Base-by-base conservation (phyloP, 2,329 filamentous ascomycete genomes). In the Myrmaecium sp. region DNA sequence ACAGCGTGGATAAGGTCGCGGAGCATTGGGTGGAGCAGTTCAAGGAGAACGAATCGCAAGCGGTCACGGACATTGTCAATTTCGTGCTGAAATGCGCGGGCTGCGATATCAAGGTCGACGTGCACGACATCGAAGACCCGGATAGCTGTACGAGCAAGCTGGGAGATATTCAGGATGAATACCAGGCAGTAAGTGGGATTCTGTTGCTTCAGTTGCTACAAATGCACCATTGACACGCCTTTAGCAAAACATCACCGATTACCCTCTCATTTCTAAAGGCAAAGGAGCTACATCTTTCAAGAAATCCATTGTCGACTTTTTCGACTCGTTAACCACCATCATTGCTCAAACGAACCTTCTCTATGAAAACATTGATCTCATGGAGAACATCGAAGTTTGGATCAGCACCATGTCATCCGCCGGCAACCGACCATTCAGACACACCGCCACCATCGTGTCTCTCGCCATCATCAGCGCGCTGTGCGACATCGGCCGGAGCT, bases 311-410 rank as follows among this genome's bases (percentile, higher is more conserved):
- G 64, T 77, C 27, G 69, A 69, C 33, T 94, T 95, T 54, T 83
- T 93, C 49, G 58, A 69, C 33, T 65, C 75, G 0, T 59, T 95
- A 13, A 66, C 94, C 37, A 67, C 69, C 37, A 69, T 81, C 5
- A 64, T 93, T 26, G 81, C 91, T 42, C 73, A 82, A 38, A 78
- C 78, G n/a, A 77, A 78, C 14, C 56, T 80, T 12, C 57, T 98
- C 26, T 92, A 92, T 55, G 71, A 67, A 23, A 77, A 91, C 34
- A 53, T 57, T 18, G 66, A 74, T 16, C 60, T 98, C 26, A 71
- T 92, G 43, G 83, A 94, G 47, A 93, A 92, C 44, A 67, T 95
- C 25, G 73, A 83, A 39, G 66, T 80, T 31, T 98, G 89, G 89
- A 64, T 94, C 33, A 75, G 74, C 20, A 78, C 80, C 32, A 81